phyloP scores from a whole-genome alignment of 1,284 basidiomycete species.

The Termitomyces sp. region DNA sequence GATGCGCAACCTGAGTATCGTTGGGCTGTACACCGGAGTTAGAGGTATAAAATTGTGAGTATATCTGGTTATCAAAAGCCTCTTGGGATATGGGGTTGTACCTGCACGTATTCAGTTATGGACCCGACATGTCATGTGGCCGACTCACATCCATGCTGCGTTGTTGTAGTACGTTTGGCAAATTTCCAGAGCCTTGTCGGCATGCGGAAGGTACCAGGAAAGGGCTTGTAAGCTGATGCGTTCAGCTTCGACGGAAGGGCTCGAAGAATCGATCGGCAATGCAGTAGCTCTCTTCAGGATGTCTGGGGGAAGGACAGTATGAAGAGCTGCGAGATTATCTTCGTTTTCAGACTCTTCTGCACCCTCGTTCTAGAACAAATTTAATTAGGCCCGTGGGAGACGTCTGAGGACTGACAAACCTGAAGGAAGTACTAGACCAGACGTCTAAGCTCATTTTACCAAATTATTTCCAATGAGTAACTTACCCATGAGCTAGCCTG shows the following conservation, averaged over 20 bases:
- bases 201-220: conserved; percentile 64
- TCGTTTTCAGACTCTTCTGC: conserved; percentile 53
- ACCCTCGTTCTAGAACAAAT: conserved; percentile 45
- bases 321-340: conserved; percentile 43
- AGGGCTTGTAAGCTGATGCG: conserved; percentile 50
- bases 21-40: conserved; percentile 42
- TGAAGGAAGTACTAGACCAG: conserved; percentile 62
- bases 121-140: conserved; percentile 10
- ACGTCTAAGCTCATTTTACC: conserved; percentile 10
- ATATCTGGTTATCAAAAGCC: conserved; percentile 65
- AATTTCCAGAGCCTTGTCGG: conserved; percentile 54
- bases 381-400: conserved; percentile 6
- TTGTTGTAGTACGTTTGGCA: conserved; percentile 62
- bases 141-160: conserved; percentile 71
- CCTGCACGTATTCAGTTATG: conserved; percentile 36
- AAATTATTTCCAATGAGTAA: conserved; percentile 14
- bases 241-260: conserved; percentile 37
- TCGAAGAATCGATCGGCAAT: conserved; percentile 56
- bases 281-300: conserved; percentile 59
- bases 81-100: conserved; percentile 66
- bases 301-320: conserved; percentile 52
- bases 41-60: conserved; percentile 55
- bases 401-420: conserved; percentile 4
- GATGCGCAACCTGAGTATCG: conserved; percentile 58
- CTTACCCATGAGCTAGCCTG: conserved; percentile 74